Evolutionary conservation across 805 yeast species (phyloP), one percentile per base, ranked within the genome.

Genomic region (Monosporozyma siamensis): DNA sequence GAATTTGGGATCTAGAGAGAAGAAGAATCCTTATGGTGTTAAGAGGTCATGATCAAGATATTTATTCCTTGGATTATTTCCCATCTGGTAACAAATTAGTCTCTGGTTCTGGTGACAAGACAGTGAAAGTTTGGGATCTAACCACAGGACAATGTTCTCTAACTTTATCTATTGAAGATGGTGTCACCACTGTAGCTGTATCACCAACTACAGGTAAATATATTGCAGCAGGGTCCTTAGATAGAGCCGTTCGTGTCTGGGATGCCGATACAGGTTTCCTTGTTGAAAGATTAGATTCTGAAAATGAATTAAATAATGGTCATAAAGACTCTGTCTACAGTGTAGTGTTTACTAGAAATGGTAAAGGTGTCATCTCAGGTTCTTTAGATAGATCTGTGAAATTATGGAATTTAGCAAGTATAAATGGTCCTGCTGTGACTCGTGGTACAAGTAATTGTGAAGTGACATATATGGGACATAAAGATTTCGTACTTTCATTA

Each of bases 151-250:
- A 85, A 67, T 86, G 95, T 63, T 79, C 88, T 18, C 72, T 88
- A 57, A 88, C 95, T 38, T 71, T 90, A 51, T 77, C 88, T 14
- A 89, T 90, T 55, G 97, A 90, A 66, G 97, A 90, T 63, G 98
- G 98, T 53, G 97, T 90, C 42, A 90, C 98, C 43, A 90, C 98
- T 0, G 97, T 90, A 37, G 95, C 97, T 17, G 90, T 90, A 34
- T 85, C 95, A 7, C 97, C 97, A 39, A 56, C 57, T 18, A 95
- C 90, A 64, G 96, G 97, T 31, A 78, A 81, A 53, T 77, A 80
- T 54, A 87, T 92, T 55, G 97, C 97, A 31, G 97, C 97, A 14
- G 98, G 98, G 40, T 84, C 95, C 27, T 75, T 90, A 51, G 98
- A 90, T 69, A 76, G 94, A 66, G 83, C 95, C 25, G 97, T 92